These are phyloP conservation scores for Talaromyces pinophilus DNA, from an alignment of 2,329 filamentous ascomycete species.

Conservation along the genomic window DNA sequence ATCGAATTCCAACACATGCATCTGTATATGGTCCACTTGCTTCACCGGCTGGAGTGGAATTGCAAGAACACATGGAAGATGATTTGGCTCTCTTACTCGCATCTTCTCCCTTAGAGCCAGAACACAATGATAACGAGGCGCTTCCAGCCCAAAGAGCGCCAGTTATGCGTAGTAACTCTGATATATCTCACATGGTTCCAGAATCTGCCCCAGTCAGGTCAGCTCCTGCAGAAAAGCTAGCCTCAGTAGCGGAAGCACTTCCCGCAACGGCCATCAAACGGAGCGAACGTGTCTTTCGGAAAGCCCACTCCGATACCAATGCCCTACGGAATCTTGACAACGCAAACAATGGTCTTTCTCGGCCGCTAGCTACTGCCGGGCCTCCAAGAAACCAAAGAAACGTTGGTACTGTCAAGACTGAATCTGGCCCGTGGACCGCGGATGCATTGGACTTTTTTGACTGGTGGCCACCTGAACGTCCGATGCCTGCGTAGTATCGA, in stretches of 20 bases:
- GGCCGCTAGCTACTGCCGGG: constrained; percentile 26
- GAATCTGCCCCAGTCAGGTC: neutral
- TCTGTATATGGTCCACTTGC: constrained; percentile 18
- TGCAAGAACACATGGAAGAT: neutral
- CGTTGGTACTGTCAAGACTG: constrained; percentile 27
- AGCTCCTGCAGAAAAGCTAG: neutral
- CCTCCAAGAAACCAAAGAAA: constrained; percentile 25
- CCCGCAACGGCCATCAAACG: constrained; percentile 4
- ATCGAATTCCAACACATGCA: constrained; percentile 21
- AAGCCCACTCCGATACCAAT: constrained; percentile 40
- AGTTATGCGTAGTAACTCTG: constrained; percentile 22
- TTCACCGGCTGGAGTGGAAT: constrained; percentile 17
- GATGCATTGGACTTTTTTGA: constrained; percentile 48
- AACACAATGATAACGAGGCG: neutral
- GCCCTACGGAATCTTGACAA: constrained; percentile 28
- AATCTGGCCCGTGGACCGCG: constrained; percentile 45
- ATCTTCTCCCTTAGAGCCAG: constrained; percentile 1
- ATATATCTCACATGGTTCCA: constrained; percentile 18
- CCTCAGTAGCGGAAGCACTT: neutral
- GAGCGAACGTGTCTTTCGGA: constrained; percentile 30
- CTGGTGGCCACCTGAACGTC: constrained; percentile 44
- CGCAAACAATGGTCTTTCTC: constrained; percentile 19
- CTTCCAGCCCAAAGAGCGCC: neutral
- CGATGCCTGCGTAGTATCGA: constrained; percentile 32
- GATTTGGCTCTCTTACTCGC: neutral